Evolutionary conservation across 768 basidiomycete species (phyloP).

Genomic region (Naganishia antarctica): DNA sequence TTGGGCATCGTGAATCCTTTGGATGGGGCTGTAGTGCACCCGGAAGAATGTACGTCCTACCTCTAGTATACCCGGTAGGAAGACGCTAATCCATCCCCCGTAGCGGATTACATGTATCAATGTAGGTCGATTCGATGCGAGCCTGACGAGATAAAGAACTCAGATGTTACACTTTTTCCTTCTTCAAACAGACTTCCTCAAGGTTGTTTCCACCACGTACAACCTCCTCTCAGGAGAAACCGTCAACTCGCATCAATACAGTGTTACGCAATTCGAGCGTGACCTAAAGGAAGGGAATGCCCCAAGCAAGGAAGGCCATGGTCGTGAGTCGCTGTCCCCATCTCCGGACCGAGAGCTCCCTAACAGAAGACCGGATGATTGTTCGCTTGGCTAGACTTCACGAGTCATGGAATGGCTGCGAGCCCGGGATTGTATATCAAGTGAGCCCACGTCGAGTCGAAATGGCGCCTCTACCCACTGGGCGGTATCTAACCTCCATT

Average conservation of each 20-base stretch:
- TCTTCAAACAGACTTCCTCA: conserved; percentile 74
- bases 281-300: conserved; percentile 64
- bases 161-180: too few relatives aligned
- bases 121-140: too few relatives aligned
- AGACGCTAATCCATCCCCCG: background rate
- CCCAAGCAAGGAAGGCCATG: conserved; percentile 48
- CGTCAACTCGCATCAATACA: conserved; percentile 90
- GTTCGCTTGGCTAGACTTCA: too few relatives aligned
- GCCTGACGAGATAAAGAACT: too few relatives aligned
- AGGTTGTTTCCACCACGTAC: conserved; percentile 95
- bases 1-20: conserved; percentile 76
- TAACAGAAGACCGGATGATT: too few relatives aligned
- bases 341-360: too few relatives aligned
- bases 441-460: conserved; percentile 19
- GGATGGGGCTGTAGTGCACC: conserved; percentile 57
- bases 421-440: conserved; percentile 45
- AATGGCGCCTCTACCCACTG: too few relatives aligned
- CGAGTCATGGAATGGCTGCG: conserved; percentile 43
- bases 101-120: conserved; percentile 77
- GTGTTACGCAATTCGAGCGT: conserved; percentile 91
- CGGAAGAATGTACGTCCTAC: conserved; percentile 50
- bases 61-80: too few relatives aligned
- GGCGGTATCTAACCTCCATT: background rate
- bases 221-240: conserved; percentile 71
- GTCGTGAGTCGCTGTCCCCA: conserved; percentile 45